Evolutionary conservation across 2,329 filamentous ascomycete genomes (phyloP), one percentile per base, ranked within the genome.

Genomic region (Dothideomycetes sp.): DNA sequence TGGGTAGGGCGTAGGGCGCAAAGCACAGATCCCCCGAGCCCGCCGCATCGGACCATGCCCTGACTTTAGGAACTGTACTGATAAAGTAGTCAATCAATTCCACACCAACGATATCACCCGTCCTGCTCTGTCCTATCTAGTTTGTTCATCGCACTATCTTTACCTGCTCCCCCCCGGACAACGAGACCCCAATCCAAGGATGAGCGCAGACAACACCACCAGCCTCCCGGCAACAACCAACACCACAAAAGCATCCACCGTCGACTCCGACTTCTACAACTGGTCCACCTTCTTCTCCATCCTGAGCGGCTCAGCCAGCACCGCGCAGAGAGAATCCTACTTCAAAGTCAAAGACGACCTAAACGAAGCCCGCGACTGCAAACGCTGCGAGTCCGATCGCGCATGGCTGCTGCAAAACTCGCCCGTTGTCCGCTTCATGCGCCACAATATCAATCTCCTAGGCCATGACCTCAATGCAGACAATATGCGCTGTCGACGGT

Each of bases 261-360:
- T 45, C 39, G 52, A 59, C 50, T 31, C 47, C 33, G 54, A 59
- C 41, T 68, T 62, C 57, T 69, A 69, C 56, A 70, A 58, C 44
- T 94, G 85, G 81, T 73, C 81, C 58, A 94, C 84, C 66, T 82
- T 87, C 68, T 95, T 93, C 72, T 76, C 76, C 52, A 82, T 88
- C 62, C 68, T 94, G 36, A 77, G 82, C 12, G 82, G 84, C 41
- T 69, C 73, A 52, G 79, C 91, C 65, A 81, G 77, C 14, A 61
- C 65, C 27, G 74, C 81, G 54, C 83, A 84, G 37, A 64, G 72
- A 47, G 75, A 81, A 55, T 75, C 83, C 64, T 95, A 86, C 70
- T 83, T 86, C 56, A 72, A 81, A 56, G 78, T 77, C 58, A 77
- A 79, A 47, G 87, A 93, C 66, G 68, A 73, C 40, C 70, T 77